These are phyloP conservation scores for Boletus putidus DNA, from an alignment of 1,284 basidiomycete genomes.

Conservation along the genomic window DNA sequence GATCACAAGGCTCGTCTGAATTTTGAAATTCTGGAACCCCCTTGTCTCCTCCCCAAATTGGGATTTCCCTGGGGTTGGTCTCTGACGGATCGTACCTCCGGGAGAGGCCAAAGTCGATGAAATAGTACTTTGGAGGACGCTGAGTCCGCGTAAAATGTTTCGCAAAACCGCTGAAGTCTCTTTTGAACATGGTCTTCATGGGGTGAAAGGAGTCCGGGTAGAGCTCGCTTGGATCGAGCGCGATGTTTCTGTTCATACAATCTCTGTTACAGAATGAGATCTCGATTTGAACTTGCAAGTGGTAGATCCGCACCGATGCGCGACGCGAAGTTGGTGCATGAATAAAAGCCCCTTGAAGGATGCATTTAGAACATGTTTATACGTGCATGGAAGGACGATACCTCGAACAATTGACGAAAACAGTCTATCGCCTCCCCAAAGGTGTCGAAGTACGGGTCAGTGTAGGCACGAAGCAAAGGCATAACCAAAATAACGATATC, in stretches of 20 bases:
- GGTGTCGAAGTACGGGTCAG: neutral
- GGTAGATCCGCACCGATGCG: neutral
- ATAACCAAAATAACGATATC: neutral
- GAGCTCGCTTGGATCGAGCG: conserved; percentile 8
- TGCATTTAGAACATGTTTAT: too few relatives aligned
- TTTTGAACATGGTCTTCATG: neutral
- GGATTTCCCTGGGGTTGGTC: conserved; percentile 22
- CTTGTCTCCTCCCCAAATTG: conserved; percentile 33
- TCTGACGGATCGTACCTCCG: conserved; percentile 27
- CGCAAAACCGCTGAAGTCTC: neutral
- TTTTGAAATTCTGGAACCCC: conserved; percentile 30
- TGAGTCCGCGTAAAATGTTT: conserved; percentile 13
- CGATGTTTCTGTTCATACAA: conserved; percentile 12
- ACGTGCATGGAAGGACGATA: neutral
- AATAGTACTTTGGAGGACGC: conserved; percentile 17
- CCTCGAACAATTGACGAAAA: neutral
- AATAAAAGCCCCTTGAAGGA: neutral
- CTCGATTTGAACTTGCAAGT: neutral
- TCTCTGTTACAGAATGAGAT: conserved; percentile 2
- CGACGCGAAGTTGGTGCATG: conserved; percentile 2
- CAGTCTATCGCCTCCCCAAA: neutral
- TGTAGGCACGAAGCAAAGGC: neutral
- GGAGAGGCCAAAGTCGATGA: conserved; percentile 30
- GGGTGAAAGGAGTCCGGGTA: conserved; percentile 4
- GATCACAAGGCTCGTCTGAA: conserved; percentile 12